phyloP scores from a whole-genome alignment of 805 yeast genomes.

The Lipomyces starkeyi region DNA sequence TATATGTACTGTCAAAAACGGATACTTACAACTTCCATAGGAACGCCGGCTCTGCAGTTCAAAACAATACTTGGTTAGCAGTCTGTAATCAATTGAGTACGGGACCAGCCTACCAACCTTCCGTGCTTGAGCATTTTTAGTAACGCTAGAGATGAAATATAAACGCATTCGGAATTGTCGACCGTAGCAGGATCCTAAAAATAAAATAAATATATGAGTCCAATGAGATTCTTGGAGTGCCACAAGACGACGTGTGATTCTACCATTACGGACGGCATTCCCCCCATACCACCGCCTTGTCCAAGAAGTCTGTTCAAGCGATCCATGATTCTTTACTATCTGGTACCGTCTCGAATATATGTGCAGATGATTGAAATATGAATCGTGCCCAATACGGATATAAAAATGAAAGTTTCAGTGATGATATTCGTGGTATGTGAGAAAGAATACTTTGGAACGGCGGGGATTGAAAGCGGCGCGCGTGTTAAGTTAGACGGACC shows the following conservation, averaged over 20 bases:
- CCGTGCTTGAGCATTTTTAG: conserved; percentile 98
- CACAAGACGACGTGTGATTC: background rate
- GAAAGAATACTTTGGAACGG: background rate
- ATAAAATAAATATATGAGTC: background rate
- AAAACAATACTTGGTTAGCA: conserved; percentile 12
- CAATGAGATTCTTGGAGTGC: background rate
- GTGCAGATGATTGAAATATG: background rate
- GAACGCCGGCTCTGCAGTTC: conserved; percentile 54
- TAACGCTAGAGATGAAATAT: conserved; percentile 92
- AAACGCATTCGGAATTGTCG: conserved; percentile 95
- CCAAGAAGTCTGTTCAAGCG: conserved; percentile 35
- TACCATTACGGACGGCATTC: conserved; percentile 31
- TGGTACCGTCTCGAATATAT: background rate
- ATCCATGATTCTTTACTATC: conserved; percentile 21
- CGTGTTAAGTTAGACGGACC: no score
- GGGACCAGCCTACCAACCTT: conserved; percentile 48
- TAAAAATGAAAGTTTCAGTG: background rate
- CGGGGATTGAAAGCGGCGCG: no score
- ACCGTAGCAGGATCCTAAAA: conserved; percentile 37
- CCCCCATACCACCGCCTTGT: conserved; percentile 26
- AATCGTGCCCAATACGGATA: background rate
- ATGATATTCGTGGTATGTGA: background rate
- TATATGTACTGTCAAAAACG: conserved; percentile 38
- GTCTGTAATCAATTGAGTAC: conserved; percentile 57
- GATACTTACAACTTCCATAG: conserved; percentile 64